Percentiles rank a stretch among this genome's conserved stretches.
These are phyloP conservation scores for Candida sphagnicola DNA, from an alignment of 805 yeast genomes.

Conservation along the genomic window DNA sequence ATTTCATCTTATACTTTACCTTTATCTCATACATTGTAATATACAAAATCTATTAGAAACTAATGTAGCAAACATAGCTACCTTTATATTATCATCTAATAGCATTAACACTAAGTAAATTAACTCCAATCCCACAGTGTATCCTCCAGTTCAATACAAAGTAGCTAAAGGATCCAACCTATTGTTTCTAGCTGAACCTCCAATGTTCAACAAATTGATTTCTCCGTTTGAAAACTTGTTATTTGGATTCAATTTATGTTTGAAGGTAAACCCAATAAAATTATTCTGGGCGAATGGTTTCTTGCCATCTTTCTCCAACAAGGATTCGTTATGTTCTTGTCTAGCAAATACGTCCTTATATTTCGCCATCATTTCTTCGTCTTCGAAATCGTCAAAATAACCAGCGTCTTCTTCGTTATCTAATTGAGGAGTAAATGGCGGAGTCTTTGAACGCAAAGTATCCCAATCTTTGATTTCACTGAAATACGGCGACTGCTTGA, in stretches of 20 bases:
- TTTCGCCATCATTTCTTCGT: constrained; percentile 95
- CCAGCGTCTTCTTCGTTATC: constrained; percentile 99
- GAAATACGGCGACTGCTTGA: constrained; percentile 76
- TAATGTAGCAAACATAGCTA: not conserved
- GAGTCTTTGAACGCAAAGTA: constrained; percentile 60
- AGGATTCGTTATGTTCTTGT: constrained; percentile 75
- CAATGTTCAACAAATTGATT: constrained; percentile 30
- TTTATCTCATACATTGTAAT: not conserved
- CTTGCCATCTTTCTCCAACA: constrained; percentile 53
- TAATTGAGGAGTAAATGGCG: constrained; percentile 96
- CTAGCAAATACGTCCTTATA: constrained; percentile 96
- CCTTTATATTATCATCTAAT: too few relatives aligned
- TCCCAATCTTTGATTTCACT: constrained; percentile 74
- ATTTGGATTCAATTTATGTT: constrained; percentile 67
- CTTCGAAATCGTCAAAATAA: constrained; percentile 94
- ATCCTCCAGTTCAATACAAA: constrained; percentile 21
- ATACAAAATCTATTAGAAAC: constrained; percentile 2
- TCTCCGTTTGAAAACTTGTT: constrained; percentile 40
- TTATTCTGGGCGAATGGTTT: constrained; percentile 43
- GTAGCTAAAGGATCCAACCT: constrained; percentile 43
- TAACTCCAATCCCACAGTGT: not conserved
- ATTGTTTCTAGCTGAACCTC: constrained; percentile 12
- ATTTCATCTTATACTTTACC: too few relatives aligned
- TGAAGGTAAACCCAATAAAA: constrained; percentile 94
- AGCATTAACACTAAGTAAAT: too few relatives aligned